These are phyloP conservation scores for Chlamydomonas sp. DNA, from an alignment of 139 green algal species.

Conservation along the genomic window DNA sequence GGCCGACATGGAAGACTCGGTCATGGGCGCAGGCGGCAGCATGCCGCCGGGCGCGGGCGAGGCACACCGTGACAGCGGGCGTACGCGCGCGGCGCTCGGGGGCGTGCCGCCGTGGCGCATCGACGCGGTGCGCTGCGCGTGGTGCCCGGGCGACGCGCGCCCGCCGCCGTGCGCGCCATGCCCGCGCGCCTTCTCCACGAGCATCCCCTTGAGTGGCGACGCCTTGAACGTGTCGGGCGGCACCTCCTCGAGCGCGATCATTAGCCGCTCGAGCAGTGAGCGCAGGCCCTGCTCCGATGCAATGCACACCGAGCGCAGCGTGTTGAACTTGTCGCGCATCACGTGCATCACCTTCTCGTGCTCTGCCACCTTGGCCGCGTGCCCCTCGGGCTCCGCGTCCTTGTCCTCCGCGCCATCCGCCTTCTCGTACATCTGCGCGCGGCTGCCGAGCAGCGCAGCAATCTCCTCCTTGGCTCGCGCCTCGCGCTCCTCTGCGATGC, in stretches of 20 bases:
- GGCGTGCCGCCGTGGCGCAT: no score
- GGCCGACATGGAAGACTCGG: no score
- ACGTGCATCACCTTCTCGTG: slow-evolving; percentile 43
- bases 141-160: no score
- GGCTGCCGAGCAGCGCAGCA: slow-evolving; percentile 35
- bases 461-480: slow-evolving; percentile 57
- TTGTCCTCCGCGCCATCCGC: slow-evolving; percentile 23
- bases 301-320: slow-evolving; percentile 58
- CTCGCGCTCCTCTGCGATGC: slow-evolving; percentile 62
- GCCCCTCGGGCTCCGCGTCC: slow-evolving; percentile 20
- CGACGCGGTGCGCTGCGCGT: no score
- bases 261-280: slow-evolving; percentile 43
- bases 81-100: no score
- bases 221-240: slow-evolving; percentile 10
- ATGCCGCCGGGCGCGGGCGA: no score
- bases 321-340: slow-evolving; percentile 48
- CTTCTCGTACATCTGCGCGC: slow-evolving; percentile 34
- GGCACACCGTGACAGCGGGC: no score
- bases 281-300: slow-evolving; percentile 52
- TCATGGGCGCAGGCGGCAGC: no score
- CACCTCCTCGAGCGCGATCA: slow-evolving; percentile 31
- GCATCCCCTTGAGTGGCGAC: neutral
- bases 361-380: slow-evolving; percentile 24
- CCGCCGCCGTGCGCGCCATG: no score
- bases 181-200: slow-evolving; percentile 1